Base-by-base conservation (phyloP, 2,329 filamentous ascomycete genomes). In the Alternaria tenuissima region DNA sequence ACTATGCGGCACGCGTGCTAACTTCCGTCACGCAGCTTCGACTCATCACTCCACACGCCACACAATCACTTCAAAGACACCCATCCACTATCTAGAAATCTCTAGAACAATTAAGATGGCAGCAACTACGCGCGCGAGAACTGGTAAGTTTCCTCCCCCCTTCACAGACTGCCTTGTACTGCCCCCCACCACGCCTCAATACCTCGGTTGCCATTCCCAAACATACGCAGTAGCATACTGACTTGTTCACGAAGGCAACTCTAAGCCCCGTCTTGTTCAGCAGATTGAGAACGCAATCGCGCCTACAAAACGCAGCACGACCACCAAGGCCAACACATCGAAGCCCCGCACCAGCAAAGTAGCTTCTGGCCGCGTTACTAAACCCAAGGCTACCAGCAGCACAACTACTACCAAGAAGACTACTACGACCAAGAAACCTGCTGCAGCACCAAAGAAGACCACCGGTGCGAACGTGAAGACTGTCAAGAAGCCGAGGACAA, bases 191-290 rank as follows among this genome's bases (percentile, higher is more conserved):
- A 36, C 53, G 12, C n/a, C 46, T 36, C 20, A 11, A 20, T 30
- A 16, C 26, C 2, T 34, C 7, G 5, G 26, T 1, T 20, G 16
- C 12, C 22, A 28, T 7, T 8, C 22, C n/a, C 42, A 12, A 51
- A 76, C 78, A 68, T 80, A 81, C 83, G 14, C 43, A 49, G 22
- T 46, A 55, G 49, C 46, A 34, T 44, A 54, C 39, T 51, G 8
- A 43, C 14, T 11, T 22, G 26, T 36, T 18, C 34, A 28, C 18
- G 18, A 34, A 62, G 66, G 66, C 32, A 65, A 66, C 78, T 82
- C 83, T 64, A 82, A 81, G 74, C 84, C 85, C 62, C 83, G 85
- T 71, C 77, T 86, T 73, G 81, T 86, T 72, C 74, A 79, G 61
- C 77, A 80, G 44, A 72, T 85, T 70, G 83, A 86, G 72, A 83